Base-by-base conservation (phyloP, 2,329 filamentous ascomycete species). In the Colletotrichum caudatum region DNA sequence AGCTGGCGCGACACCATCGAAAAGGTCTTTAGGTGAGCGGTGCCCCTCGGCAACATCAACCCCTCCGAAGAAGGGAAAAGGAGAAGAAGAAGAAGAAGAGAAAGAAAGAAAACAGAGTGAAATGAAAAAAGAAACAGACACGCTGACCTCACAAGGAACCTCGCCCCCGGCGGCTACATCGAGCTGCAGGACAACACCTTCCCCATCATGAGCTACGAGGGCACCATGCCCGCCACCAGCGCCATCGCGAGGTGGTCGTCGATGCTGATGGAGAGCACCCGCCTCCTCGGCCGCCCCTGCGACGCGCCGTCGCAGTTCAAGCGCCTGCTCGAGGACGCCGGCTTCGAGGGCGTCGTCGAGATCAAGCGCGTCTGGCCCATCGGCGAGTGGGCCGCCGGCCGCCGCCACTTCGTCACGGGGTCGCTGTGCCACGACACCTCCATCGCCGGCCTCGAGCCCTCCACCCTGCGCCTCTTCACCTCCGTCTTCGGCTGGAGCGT, bases 311-410 rank as follows among this genome's bases (percentile, higher is more conserved):
- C 67, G n/a, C 70, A 82, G 1, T 71, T 67, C 60, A 68, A 68
- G 3, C 77, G 80, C 50, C 81, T 83, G 64, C 81, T 90, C 76
- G 77, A 80, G 16, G 84, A 85, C n/a, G 86, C 84, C 0, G 89
- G 89, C 1, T 90, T 90, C 73, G 79, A 83, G 64, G 83, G 88
- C 67, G 84, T 90, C 0, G 78, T 78, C 0, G 84, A 88, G 76
- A 78, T 82, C 2, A 76, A 84, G 33, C 84, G 81, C 74, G 85
- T 83, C 76, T 84, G 87, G 79, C 87, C 88, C 0, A 81, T 81
- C 41, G 86, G 85, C 74, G 77, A 80, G 14, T 89, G 87, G 87
- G 83, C 86, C 80, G 18, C 89, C 87, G 87, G 83, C 86, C 44
- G 44, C 11, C 18, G 59, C 83, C 58, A 83, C 9, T 35, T 35